A percentile compares a stretch with the other conserved stretches of the same genome.
phyloP scores from a whole-genome alignment of 1,284 basidiomycete genomes.

The Fomitopsis betulina region DNA sequence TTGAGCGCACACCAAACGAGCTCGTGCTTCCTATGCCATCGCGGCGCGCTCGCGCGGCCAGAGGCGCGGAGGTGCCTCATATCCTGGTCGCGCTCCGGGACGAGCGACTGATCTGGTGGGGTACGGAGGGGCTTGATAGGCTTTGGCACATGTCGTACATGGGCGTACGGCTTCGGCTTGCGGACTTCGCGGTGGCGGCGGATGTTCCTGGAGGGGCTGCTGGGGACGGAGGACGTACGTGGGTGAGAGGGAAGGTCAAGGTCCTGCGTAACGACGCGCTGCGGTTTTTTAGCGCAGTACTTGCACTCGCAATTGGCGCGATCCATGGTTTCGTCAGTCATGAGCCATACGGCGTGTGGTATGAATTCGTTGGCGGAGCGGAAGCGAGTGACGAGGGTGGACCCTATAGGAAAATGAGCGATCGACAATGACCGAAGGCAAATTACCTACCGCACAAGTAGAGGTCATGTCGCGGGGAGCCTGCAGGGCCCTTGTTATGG shows the following conservation, averaged over 20 bases:
- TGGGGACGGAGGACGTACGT: constrained; percentile 8
- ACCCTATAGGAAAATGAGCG: constrained; percentile 32
- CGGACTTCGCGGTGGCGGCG: constrained; percentile 15
- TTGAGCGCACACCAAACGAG: constrained; percentile 68
- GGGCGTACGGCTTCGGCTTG: constrained; percentile 41
- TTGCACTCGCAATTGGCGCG: constrained; percentile 65
- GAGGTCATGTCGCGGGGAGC: constrained; percentile 61
- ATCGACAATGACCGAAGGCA: background rate
- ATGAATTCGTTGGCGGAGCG: constrained; percentile 78
- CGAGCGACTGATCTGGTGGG: constrained; percentile 45
- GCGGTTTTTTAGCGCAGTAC: constrained; percentile 68
- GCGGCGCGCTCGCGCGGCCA: constrained; percentile 36
- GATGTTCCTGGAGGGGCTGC: constrained; percentile 4
- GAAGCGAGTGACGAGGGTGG: constrained; percentile 45
- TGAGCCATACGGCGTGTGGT: constrained; percentile 77
- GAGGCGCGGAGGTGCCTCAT: constrained; percentile 45
- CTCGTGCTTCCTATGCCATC: constrained; percentile 65
- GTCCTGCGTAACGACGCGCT: constrained; percentile 60
- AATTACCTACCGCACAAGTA: constrained; percentile 64
- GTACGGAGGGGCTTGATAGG: constrained; percentile 30
- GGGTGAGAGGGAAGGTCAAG: constrained; percentile 35
- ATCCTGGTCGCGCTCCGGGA: constrained; percentile 56
- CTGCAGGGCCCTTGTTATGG: constrained; percentile 61
- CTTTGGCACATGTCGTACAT: constrained; percentile 49
- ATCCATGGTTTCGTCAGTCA: constrained; percentile 46